Evolutionary conservation across 2,329 filamentous ascomycete genomes (phyloP).

Genomic region (Chrysosporium keratinophilum): DNA sequence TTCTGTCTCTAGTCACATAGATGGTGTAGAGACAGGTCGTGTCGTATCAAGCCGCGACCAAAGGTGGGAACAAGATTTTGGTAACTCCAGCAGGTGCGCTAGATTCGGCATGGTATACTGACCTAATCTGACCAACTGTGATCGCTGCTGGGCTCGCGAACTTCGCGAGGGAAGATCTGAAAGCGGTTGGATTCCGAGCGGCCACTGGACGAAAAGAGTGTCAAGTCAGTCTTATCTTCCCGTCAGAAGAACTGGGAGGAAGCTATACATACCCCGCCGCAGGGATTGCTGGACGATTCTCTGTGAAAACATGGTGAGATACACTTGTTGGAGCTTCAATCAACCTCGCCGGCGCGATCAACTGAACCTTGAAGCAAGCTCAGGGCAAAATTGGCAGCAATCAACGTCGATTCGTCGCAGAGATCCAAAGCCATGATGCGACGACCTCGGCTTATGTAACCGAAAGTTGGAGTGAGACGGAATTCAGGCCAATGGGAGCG

Average conservation of each 20-base stretch:
- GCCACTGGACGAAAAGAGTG: constrained; percentile 28
- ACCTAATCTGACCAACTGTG: constrained; percentile 39
- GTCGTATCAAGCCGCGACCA: not conserved
- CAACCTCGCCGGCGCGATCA: not conserved
- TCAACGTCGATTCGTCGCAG: not conserved
- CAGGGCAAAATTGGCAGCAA: not conserved
- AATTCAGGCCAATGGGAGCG: constrained; percentile 26
- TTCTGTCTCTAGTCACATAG: not conserved
- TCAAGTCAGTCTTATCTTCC: constrained; percentile 19
- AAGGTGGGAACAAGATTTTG: not conserved
- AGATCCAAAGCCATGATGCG: not conserved
- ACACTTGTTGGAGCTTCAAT: not conserved
- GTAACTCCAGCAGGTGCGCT: not conserved
- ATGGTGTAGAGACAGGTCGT: not conserved
- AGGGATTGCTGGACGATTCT: constrained; percentile 40
- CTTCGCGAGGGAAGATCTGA: constrained; percentile 35
- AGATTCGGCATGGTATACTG: constrained; percentile 5
- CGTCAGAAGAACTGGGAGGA: not conserved
- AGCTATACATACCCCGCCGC: constrained; percentile 37
- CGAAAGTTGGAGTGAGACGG: constrained; percentile 4
- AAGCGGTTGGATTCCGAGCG: constrained; percentile 35
- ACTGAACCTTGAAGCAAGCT: not conserved
- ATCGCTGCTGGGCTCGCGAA: constrained; percentile 36
- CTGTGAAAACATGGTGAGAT: constrained; percentile 37
- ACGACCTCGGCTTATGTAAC: constrained; percentile 36